phyloP scores from a whole-genome alignment of 164 flowering plant species.

The Liquidambar formosana region DNA sequence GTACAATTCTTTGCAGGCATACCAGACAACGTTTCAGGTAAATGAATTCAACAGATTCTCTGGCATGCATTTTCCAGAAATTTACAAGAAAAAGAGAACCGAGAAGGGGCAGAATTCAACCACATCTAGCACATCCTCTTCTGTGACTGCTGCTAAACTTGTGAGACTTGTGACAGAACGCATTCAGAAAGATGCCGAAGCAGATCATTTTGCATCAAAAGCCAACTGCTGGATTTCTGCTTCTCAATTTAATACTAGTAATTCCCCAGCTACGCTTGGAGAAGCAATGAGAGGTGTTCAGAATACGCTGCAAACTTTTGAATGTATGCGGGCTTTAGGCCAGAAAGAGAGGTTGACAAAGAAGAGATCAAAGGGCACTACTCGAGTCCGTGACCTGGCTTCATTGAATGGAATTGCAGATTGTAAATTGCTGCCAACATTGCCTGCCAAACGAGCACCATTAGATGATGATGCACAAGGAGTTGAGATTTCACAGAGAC shows the following conservation, averaged over 20 bases:
- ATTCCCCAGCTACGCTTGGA: background rate
- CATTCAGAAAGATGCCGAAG: conserved; percentile 9
- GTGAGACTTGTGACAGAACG: conserved; percentile 5
- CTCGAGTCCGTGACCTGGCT: conserved; percentile 28
- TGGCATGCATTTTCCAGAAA: conserved; percentile 31
- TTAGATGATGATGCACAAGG: conserved; percentile 5
- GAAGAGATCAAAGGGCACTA: conserved; percentile 45
- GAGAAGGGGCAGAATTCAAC: conserved; percentile 32
- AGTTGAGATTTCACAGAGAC: conserved; percentile 11
- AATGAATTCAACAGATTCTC: conserved; percentile 7
- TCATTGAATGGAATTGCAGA: conserved; percentile 27
- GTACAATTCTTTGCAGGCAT: conserved; percentile 25
- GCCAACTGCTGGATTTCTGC: conserved; percentile 9
- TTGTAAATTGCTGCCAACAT: conserved; percentile 13
- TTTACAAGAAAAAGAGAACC: conserved; percentile 55
- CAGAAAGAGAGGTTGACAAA: conserved; percentile 22
- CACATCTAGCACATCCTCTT: conserved; percentile 19
- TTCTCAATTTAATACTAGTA: conserved; percentile 1
- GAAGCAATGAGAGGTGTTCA: conserved; percentile 7
- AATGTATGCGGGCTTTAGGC: conserved; percentile 10
- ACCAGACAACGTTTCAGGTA: conserved; percentile 9
- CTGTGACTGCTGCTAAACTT: conserved; percentile 14
- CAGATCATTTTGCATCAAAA: conserved; percentile 15
- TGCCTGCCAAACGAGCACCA: conserved; percentile 16
- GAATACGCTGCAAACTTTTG: conserved; percentile 16